Base-by-base conservation (phyloP, 129 eudicot genomes). In the Gnaphalium uliginosum region DNA sequence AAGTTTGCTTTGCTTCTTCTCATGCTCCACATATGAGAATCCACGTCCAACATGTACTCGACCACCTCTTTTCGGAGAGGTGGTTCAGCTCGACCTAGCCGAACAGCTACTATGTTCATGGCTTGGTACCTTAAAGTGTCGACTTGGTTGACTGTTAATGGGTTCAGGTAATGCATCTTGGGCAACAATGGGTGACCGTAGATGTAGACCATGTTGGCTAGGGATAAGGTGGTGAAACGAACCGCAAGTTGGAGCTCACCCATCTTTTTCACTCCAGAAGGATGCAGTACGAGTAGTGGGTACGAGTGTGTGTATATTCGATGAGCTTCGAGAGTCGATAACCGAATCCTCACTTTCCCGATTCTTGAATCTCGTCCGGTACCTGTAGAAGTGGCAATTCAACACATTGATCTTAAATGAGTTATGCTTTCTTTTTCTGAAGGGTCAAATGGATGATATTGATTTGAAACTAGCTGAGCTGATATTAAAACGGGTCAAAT, bases 11-110 rank as follows among this genome's bases (percentile, higher is more conserved):
- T 90, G 86, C 92, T 87, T 90, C 92, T 77, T 75, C 96, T 85
- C 92, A 90, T 87, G 66, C 93, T 87, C 96, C 96, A 90, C 90
- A 90, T 88, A 68, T 90, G 91, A 65, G 96, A 90, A 77, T 88
- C 96, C 1, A 86, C 96, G 63, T 90, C 96, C 32, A 90, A 74
- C 96, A 90, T 87, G 85, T 83, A 90, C 79, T 90, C 94, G 0
- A 90, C 93, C 71, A 90, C 91, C 72, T 90, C 96, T 76, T 83
- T 84, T 32, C 96, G 85, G 0, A 90, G 85, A 18, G 96, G 96
- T 0, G 96, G 96, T 69, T 90, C 96, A 3, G 96, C 93, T 24
- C 96, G 83, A 18, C 88, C 88, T 8, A 90, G 88, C 77, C 94
- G 72, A 0, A 48, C 68, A 0, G 91, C 91, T 6, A 90, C 94